These are phyloP conservation scores for Aspergillus ostianus DNA, from an alignment of 495 filamentous ascomycete species.

Conservation along the genomic window DNA sequence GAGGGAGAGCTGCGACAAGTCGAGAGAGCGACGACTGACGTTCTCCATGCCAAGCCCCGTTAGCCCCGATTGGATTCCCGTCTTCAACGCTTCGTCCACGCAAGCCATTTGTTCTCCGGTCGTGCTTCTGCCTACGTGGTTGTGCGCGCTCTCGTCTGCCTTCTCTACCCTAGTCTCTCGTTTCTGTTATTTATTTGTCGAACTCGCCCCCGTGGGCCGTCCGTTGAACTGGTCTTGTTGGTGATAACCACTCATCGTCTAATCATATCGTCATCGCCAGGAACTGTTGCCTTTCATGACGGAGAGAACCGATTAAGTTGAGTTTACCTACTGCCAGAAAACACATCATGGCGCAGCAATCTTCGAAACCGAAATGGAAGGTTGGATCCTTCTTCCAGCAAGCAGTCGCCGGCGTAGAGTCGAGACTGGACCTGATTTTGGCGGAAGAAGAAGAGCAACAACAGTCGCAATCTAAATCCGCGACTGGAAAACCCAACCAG, in stretches of 20 bases:
- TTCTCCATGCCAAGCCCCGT: slow-evolving; percentile 21
- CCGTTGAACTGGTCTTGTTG: slow-evolving; percentile 8
- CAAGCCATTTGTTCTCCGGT: slow-evolving; percentile 16
- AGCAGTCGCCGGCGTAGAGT: slow-evolving; percentile 91
- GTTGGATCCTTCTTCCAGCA: slow-evolving; percentile 81
- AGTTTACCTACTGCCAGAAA: neutral
- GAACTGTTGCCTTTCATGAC: slow-evolving; percentile 22
- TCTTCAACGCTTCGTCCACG: slow-evolving; percentile 21
- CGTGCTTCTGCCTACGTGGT: slow-evolving; percentile 3
- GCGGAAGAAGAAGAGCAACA: slow-evolving; percentile 65
- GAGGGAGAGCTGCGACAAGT: slow-evolving; percentile 1
- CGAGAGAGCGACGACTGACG: slow-evolving; percentile 13
- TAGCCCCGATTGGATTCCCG: slow-evolving; percentile 10
- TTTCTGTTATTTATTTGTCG: slow-evolving; percentile 1
- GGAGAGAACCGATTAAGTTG: slow-evolving; percentile 10
- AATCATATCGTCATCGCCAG: slow-evolving; percentile 21
- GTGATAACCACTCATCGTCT: slow-evolving; percentile 21
- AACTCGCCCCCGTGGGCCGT: neutral
- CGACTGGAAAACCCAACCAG: slow-evolving; percentile 25
- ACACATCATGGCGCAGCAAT: slow-evolving; percentile 39
- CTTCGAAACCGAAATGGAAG: slow-evolving; percentile 43
- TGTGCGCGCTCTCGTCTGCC: slow-evolving; percentile 1
- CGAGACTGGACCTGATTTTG: slow-evolving; percentile 86
- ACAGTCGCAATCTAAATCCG: slow-evolving; percentile 24
- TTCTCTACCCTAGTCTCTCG: slow-evolving; percentile 10